Percentiles rank a stretch among this genome's conserved stretches.
These are phyloP conservation scores for Penicillium fimorum DNA, from an alignment of 495 filamentous ascomycete species.

Conservation along the genomic window DNA sequence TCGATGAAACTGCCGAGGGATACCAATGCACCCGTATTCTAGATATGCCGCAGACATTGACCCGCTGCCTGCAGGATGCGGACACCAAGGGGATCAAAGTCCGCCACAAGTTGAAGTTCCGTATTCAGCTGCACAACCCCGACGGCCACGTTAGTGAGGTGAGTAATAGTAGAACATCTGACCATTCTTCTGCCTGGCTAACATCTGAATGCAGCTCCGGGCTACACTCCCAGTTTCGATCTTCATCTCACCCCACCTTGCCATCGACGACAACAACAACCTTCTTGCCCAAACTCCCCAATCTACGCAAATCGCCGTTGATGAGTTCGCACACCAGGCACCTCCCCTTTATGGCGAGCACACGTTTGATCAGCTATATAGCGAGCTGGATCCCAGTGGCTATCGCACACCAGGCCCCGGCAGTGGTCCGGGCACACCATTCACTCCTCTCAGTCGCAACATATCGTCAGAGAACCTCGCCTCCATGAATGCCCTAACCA, in stretches of 20 bases:
- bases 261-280: constrained; percentile 76
- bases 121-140: constrained; percentile 85
- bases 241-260: constrained; percentile 90
- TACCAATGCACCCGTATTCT: constrained; percentile 70
- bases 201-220: constrained; percentile 55
- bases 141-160: constrained; percentile 91
- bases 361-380: constrained; percentile 82
- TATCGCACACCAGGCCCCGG: constrained; percentile 71
- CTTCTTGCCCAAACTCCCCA: constrained; percentile 55
- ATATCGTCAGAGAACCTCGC: constrained; percentile 78
- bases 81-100: constrained; percentile 82
- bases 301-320: constrained; percentile 31
- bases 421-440: constrained; percentile 74
- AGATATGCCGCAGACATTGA: constrained; percentile 72
- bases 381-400: constrained; percentile 72
- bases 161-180: constrained; percentile 14
- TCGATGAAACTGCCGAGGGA: constrained; percentile 73
- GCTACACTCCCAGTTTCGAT: constrained; percentile 83
- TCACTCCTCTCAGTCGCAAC: constrained; percentile 68
- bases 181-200: constrained; percentile 4
- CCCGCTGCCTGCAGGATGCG: constrained; percentile 79
- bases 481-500: constrained; percentile 58
- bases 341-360: constrained; percentile 89
- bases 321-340: constrained; percentile 54
- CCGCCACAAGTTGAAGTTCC: constrained; percentile 80